Base-by-base conservation (phyloP, 495 filamentous ascomycete genomes). In the Talaromyces trachyspermus region DNA sequence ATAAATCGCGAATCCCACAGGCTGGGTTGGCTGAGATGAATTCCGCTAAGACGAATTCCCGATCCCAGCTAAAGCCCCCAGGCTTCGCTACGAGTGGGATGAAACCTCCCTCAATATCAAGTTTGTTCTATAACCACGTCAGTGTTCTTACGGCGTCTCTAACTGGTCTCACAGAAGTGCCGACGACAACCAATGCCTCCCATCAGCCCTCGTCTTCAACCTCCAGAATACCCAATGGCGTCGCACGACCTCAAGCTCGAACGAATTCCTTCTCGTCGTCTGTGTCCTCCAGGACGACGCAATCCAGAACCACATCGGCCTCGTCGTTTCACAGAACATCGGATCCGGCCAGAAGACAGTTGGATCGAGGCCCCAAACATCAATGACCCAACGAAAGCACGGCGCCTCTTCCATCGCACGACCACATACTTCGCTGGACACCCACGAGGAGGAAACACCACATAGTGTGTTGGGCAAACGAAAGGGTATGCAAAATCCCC, bases 1-100 rank as follows among this genome's bases (percentile, higher is more conserved):
- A 19, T 36, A 49, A 22, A n/a, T 59, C 54, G 33, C 65, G 65
- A 46, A 60, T 69, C n/a, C 68, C 64, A 6, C 56, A 57, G 14
- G 38, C 30, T 38, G 62, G 65, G 10, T 53, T 84, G 4, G 57
- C 55, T 37, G 81, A 85, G 49, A 75, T 83, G 61, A 77, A 78
- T 46, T 72, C 79, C 3, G 85, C 86, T 3, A 72, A 80, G 46
- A 79, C 69, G 51, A 92, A 92, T 66, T 69, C 79, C 49, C 81
- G 86, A 50, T 74, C 78, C 10, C 61, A 62, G 20, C 60, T 71
- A 24, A 64, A 72, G 48, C 68, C 71, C 29, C 77, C 81, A 56
- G 66, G 72, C 3, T 46, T 46, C 29, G 44, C 44, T 69, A 53
- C 66, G 73, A 20, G 59, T 50, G 29, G 25, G 44, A 14, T 44